These are phyloP conservation scores for Botryotinia calthae DNA, from an alignment of 2,329 filamentous ascomycete genomes.

Conservation along the genomic window DNA sequence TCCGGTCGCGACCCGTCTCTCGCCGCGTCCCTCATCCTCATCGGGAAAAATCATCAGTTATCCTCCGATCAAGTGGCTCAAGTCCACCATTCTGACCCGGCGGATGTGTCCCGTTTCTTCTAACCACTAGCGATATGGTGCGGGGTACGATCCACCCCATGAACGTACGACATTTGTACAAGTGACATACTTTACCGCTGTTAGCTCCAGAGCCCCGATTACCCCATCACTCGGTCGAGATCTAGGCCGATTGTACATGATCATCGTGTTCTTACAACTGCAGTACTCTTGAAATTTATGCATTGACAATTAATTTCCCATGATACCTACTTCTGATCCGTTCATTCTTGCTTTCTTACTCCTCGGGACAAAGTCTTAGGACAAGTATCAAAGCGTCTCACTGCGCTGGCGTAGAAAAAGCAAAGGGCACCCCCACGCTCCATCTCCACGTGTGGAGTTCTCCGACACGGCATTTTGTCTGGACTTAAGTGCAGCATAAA, in stretches of 20 bases:
- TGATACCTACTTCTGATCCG: neutral
- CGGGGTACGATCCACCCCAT: neutral
- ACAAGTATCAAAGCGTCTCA: constrained; percentile 10
- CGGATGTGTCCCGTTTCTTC: neutral
- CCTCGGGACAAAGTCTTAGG: neutral
- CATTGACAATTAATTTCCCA: neutral
- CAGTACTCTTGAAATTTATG: neutral
- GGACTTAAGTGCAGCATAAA: neutral
- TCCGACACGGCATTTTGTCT: constrained; percentile 1
- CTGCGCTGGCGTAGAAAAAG: neutral
- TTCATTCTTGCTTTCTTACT: neutral
- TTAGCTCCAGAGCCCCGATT: neutral
- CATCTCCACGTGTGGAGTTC: neutral
- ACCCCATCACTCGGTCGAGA: constrained; percentile 14
- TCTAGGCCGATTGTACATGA: constrained; percentile 13
- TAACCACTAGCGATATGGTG: neutral
- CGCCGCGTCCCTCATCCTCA: neutral
- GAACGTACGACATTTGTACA: neutral
- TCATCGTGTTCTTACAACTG: neutral
- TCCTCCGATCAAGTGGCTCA: neutral
- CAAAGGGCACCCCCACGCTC: constrained; percentile 1
- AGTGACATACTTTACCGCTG: constrained; percentile 12
- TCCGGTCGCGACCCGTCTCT: neutral
- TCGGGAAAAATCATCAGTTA: neutral
- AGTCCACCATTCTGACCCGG: neutral